Conservation (phyloP, 306 rosid species). For the Corylus avellana region DNA sequence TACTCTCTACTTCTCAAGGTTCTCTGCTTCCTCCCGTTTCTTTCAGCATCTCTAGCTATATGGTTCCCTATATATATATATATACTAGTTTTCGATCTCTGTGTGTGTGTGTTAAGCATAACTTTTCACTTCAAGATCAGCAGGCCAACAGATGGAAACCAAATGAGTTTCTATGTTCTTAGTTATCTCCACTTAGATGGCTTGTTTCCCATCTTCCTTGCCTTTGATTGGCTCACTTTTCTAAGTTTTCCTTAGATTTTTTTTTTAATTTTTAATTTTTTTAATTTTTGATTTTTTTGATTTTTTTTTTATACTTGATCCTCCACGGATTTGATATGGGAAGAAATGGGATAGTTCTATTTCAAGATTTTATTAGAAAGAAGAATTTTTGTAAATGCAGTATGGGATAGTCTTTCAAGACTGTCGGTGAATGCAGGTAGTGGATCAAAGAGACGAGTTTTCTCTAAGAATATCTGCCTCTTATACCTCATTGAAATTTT, state of each 20-base stretch:
- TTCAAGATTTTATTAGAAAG: too few species aligned
- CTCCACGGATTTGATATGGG: not conserved
- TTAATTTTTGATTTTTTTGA: not conserved
- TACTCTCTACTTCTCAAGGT: constrained; percentile 60
- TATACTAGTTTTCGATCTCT: not conserved
- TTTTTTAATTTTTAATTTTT: too few species aligned
- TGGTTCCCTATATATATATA: too few species aligned
- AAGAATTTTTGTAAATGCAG: not conserved
- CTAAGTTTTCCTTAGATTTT: not conserved
- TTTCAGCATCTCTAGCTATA: not conserved
- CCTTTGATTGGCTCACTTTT: not conserved
- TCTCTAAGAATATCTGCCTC: not conserved
- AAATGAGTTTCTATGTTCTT: not conserved
- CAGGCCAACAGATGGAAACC: not conserved
- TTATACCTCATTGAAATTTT: not conserved
- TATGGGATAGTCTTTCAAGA: not conserved
- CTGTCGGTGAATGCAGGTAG: not conserved
- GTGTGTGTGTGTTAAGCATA: not conserved
- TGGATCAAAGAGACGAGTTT: not conserved
- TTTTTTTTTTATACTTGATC: not conserved
- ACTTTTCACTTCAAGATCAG: not conserved
- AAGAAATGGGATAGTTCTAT: too few species aligned
- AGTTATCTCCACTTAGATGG: not conserved
- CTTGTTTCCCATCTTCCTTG: not conserved
- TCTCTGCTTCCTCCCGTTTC: not conserved